Conservation (phyloP, 176 grass and related monocot genomes). For the Raddia guianensis region DNA sequence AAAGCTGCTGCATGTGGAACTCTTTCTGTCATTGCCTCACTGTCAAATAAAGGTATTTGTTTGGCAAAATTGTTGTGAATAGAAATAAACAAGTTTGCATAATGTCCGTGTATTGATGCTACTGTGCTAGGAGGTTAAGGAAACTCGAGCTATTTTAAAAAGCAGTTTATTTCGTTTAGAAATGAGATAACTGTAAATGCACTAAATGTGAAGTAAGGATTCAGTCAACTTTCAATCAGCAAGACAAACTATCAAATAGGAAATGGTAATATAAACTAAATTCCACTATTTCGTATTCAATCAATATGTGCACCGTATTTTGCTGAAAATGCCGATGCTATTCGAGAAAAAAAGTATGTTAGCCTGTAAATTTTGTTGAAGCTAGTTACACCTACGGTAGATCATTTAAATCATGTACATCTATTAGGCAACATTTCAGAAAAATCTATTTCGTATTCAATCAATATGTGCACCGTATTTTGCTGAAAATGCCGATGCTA, state of each 20-base stretch:
- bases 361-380: background rate
- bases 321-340: background rate
- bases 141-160: background rate
- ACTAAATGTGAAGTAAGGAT: conserved; percentile 5
- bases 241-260: background rate
- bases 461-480: background rate
- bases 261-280: background rate
- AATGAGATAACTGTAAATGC: conserved; percentile 15
- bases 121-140: background rate
- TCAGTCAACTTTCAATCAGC: conserved; percentile 3
- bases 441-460: conserved; percentile 24
- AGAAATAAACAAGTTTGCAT: conserved; percentile 3
- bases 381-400: too few species aligned
- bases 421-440: too few species aligned
- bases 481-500: background rate
- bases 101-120: background rate
- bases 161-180: conserved; percentile 1
- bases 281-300: conserved; percentile 12
- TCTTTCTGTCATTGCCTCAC: conserved; percentile 61
- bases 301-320: background rate
- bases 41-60: conserved; percentile 71
- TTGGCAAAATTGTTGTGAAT: background rate
- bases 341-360: background rate
- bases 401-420: too few species aligned
- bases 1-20: conserved; percentile 91